Evolutionary conservation across 208 protist species (phyloP).

Genomic region (Acanthamoeba castellanii): DNA sequence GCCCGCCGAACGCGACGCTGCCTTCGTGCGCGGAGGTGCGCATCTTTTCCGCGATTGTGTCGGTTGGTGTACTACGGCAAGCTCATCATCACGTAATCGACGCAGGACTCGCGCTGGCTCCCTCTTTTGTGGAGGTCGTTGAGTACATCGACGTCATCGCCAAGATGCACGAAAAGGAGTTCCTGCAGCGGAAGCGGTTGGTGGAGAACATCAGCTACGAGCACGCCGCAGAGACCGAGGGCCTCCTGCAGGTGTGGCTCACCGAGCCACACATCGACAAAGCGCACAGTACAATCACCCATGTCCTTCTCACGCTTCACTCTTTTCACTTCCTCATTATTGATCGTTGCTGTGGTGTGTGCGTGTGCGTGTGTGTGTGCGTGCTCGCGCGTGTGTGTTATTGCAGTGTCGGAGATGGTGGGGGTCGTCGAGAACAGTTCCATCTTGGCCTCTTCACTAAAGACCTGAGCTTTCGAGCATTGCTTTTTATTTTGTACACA

Average conservation of each 20-base stretch:
- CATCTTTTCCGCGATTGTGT: neutral
- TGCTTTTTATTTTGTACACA: too few relatives aligned
- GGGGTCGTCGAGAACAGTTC: neutral
- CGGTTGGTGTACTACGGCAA: neutral
- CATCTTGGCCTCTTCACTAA: neutral
- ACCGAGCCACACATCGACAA: slow-evolving; percentile 49
- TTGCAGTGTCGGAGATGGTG: slow-evolving; percentile 1
- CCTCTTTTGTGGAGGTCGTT: neutral
- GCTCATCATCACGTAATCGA: neutral
- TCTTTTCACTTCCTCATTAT: neutral
- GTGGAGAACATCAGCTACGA: neutral
- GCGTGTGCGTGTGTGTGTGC: neutral
- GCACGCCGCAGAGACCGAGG: slow-evolving; percentile 2
- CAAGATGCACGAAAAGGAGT: slow-evolving; percentile 63
- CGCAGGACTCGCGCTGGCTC: neutral
- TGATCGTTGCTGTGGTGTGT: neutral
- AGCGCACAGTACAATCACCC: neutral
- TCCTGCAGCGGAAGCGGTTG: slow-evolving; percentile 8
- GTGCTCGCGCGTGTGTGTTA: neutral
- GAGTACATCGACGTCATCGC: slow-evolving; percentile 35
- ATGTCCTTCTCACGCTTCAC: neutral
- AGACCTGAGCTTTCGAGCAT: neutral
- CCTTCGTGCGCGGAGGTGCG: neutral
- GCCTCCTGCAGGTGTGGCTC: slow-evolving; percentile 19
- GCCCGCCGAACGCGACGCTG: neutral